Percentiles rank a stretch among this genome's conserved stretches.
Evolutionary conservation across 805 yeast species (phyloP).

Genomic region (Blastobotrys mokoenaii): DNA sequence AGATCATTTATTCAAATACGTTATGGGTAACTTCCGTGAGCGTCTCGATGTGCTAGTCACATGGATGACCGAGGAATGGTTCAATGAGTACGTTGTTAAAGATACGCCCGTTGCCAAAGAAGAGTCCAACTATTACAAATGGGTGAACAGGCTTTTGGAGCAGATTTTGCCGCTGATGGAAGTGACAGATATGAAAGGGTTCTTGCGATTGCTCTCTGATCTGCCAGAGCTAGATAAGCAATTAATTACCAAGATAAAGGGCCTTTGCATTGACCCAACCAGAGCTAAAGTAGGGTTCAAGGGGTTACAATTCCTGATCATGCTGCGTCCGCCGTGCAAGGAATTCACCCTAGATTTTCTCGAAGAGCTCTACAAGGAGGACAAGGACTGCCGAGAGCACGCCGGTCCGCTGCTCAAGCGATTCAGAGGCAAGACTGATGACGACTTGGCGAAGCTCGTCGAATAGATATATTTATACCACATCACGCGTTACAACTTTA

Average conservation of each 20-base stretch:
- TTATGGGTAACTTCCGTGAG: conserved; percentile 61
- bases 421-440: conserved; percentile 19
- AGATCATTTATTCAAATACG: conserved; percentile 61
- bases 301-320: conserved; percentile 66
- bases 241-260: conserved; percentile 56
- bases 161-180: conserved; percentile 80
- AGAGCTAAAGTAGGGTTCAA: conserved; percentile 74
- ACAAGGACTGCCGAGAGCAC: conserved; percentile 12
- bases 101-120: conserved; percentile 14
- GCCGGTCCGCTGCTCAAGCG: conserved; percentile 23
- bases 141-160: conserved; percentile 68
- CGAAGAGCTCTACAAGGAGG: conserved; percentile 23
- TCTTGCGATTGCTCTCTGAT: conserved; percentile 79
- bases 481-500: background rate
- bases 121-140: conserved; percentile 42
- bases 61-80: conserved; percentile 97
- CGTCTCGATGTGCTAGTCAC: conserved; percentile 71
- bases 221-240: conserved; percentile 64
- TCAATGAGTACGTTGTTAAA: conserved; percentile 42
- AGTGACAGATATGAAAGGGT: conserved; percentile 65
- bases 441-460: background rate
- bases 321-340: conserved; percentile 85
- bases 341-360: conserved; percentile 31
- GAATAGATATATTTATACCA: conserved; percentile 2
- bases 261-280: conserved; percentile 79